Evolutionary conservation across 2,329 filamentous ascomycete genomes (phyloP).

Genomic region (Aspergillus unguis): DNA sequence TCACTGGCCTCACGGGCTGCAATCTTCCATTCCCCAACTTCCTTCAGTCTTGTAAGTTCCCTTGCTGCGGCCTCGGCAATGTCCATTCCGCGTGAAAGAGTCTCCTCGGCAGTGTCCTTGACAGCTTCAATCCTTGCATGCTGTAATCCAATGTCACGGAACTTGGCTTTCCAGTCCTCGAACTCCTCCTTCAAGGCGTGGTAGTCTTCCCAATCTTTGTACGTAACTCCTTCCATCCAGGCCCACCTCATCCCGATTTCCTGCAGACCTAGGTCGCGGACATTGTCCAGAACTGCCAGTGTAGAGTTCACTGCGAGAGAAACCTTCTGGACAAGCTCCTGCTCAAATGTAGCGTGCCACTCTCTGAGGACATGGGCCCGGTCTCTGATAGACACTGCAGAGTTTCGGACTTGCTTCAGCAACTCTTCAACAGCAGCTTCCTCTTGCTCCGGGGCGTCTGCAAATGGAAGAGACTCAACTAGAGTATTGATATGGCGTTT

Average conservation of each 20-base stretch:
- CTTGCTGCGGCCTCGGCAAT: constrained; percentile 74
- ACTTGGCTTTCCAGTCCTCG: constrained; percentile 77
- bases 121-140: constrained; percentile 69
- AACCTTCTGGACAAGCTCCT: constrained; percentile 66
- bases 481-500: constrained; percentile 63
- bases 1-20: constrained; percentile 68
- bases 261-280: constrained; percentile 78
- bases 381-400: constrained; percentile 71
- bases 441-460: constrained; percentile 52
- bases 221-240: constrained; percentile 91
- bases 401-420: constrained; percentile 57
- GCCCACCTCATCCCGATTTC: constrained; percentile 93
- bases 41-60: constrained; percentile 76
- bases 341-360: constrained; percentile 72
- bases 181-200: constrained; percentile 81
- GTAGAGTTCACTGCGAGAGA: constrained; percentile 73
- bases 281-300: constrained; percentile 75
- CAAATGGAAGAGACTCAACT: constrained; percentile 55
- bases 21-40: constrained; percentile 82
- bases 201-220: constrained; percentile 96
- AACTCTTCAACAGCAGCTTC: constrained; percentile 54
- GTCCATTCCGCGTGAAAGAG: constrained; percentile 77
- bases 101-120: constrained; percentile 62
- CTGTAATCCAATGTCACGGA: constrained; percentile 70
- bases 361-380: constrained; percentile 71